Evolutionary conservation across 2,329 filamentous ascomycete species (phyloP).

Genomic region (Tolypocladium cylindrosporum): DNA sequence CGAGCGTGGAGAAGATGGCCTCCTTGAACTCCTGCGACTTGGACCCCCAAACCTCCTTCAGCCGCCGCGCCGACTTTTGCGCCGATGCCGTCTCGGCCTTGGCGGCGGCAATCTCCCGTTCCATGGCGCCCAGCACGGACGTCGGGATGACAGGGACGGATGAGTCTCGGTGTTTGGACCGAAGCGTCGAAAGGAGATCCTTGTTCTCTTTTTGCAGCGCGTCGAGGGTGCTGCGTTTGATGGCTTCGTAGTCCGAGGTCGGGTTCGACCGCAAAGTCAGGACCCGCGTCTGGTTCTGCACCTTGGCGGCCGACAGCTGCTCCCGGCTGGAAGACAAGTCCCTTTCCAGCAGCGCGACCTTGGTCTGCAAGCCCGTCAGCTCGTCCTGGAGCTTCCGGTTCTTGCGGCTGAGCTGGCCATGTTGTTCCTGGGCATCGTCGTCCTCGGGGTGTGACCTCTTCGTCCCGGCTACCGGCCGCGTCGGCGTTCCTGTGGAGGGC

Average conservation of each 20-base stretch:
- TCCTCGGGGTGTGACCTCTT: constrained; percentile 59
- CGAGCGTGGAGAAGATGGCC: constrained; percentile 81
- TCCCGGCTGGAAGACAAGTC: constrained; percentile 64
- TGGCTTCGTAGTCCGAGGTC: constrained; percentile 71
- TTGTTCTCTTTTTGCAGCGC: constrained; percentile 76
- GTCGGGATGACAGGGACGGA: constrained; percentile 59
- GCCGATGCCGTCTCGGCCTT: constrained; percentile 59
- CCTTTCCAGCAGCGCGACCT: constrained; percentile 59
- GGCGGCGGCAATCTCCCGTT: constrained; percentile 64
- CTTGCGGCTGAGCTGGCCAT: constrained; percentile 79
- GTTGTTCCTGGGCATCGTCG: constrained; percentile 55
- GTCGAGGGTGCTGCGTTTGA: constrained; percentile 71
- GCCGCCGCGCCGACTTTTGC: constrained; percentile 73
- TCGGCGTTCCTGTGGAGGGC: constrained; percentile 21
- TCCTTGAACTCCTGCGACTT: constrained; percentile 95
- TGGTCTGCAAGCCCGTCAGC: constrained; percentile 58
- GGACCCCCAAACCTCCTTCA: constrained; percentile 85
- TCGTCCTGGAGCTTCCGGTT: constrained; percentile 78
- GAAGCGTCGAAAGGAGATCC: constrained; percentile 67
- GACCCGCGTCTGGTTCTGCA: constrained; percentile 67
- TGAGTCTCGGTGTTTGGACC: constrained; percentile 28
- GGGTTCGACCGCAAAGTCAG: constrained; percentile 87
- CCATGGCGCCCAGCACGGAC: constrained; percentile 64
- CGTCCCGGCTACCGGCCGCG: constrained; percentile 35
- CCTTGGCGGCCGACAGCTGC: constrained; percentile 58